phyloP scores from a whole-genome alignment of 768 basidiomycete species.

The Mycena pura region DNA sequence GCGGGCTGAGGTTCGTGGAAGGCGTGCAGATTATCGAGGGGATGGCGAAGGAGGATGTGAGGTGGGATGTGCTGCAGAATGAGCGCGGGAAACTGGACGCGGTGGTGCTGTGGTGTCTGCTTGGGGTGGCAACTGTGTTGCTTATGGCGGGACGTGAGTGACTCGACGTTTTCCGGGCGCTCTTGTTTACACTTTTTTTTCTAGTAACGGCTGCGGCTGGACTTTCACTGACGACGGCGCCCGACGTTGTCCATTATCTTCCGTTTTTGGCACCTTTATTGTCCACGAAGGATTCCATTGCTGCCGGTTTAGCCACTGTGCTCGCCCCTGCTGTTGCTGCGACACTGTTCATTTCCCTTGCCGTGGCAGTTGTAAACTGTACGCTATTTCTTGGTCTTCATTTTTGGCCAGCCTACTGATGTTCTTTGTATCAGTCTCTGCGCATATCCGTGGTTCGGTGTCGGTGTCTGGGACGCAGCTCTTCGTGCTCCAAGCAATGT shows the following conservation, averaged over 20 bases:
- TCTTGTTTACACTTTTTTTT: slow-evolving; percentile 10
- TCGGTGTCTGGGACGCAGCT: slow-evolving; percentile 70
- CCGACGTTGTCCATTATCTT: slow-evolving; percentile 75
- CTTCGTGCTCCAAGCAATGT: slow-evolving; percentile 67
- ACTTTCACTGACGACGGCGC: slow-evolving; percentile 70
- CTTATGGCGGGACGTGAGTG: slow-evolving; percentile 69
- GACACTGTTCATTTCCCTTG: slow-evolving; percentile 62
- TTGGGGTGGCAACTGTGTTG: slow-evolving; percentile 54
- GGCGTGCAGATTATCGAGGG: slow-evolving; percentile 78
- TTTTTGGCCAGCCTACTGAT: neutral
- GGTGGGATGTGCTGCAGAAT: slow-evolving; percentile 79
- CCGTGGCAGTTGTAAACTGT: slow-evolving; percentile 63
- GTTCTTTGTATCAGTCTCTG: slow-evolving; percentile 47
- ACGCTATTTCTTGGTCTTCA: slow-evolving; percentile 28
- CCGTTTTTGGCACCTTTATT: slow-evolving; percentile 66
- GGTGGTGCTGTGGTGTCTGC: slow-evolving; percentile 63
- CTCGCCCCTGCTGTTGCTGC: slow-evolving; percentile 71
- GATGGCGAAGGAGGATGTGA: slow-evolving; percentile 80
- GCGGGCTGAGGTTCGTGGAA: slow-evolving; percentile 67
- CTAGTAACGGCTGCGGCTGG: slow-evolving; percentile 76
- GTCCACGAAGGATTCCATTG: slow-evolving; percentile 50
- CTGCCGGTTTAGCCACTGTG: slow-evolving; percentile 69
- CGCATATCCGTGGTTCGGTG: slow-evolving; percentile 59
- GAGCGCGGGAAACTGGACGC: slow-evolving; percentile 54
- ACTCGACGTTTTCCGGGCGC: neutral